Percentiles rank a stretch among this genome's conserved stretches.
Evolutionary conservation across 805 yeast species (phyloP).

Genomic region (Kodamaea fukazawae): DNA sequence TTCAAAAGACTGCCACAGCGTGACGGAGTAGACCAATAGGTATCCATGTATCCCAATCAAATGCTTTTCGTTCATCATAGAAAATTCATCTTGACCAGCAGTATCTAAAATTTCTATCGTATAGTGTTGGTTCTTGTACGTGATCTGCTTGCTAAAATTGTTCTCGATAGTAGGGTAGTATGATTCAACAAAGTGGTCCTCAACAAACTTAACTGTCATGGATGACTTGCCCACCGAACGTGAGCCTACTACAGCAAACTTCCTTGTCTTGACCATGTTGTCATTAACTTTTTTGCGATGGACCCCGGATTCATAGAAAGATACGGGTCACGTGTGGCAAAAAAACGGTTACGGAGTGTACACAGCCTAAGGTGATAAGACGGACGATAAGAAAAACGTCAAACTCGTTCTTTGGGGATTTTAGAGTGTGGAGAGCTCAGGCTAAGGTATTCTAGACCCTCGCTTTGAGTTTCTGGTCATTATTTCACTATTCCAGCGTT

Average conservation of each 20-base stretch:
- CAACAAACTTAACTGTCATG: conserved; percentile 78
- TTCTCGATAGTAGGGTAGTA: conserved; percentile 92
- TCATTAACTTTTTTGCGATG: too few species aligned
- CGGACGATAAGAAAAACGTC: too few species aligned
- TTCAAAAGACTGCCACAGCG: conserved; percentile 74
- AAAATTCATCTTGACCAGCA: conserved; percentile 90
- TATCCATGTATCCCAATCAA: conserved; percentile 83
- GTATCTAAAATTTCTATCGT: conserved; percentile 85
- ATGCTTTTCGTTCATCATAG: conserved; percentile 74
- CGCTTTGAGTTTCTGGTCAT: too few species aligned
- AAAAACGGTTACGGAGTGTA: too few species aligned
- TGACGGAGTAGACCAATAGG: conserved; percentile 76
- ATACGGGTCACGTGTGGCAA: too few species aligned
- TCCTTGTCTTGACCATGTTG: conserved; percentile 50
- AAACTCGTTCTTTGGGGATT: too few species aligned
- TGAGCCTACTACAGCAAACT: conserved; percentile 83
- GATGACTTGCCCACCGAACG: conserved; percentile 89
- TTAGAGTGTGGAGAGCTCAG: too few species aligned
- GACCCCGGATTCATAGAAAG: too few species aligned
- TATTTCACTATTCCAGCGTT: too few species aligned
- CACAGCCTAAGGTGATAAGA: too few species aligned
- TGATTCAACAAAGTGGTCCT: conserved; percentile 82
- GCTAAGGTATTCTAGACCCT: too few species aligned
- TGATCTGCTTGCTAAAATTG: conserved; percentile 69
- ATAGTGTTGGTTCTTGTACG: conserved; percentile 69